Evolutionary conservation across 306 rosid species (phyloP), one percentile per base, ranked within the genome.

Genomic region (Acmispon strigosus): DNA sequence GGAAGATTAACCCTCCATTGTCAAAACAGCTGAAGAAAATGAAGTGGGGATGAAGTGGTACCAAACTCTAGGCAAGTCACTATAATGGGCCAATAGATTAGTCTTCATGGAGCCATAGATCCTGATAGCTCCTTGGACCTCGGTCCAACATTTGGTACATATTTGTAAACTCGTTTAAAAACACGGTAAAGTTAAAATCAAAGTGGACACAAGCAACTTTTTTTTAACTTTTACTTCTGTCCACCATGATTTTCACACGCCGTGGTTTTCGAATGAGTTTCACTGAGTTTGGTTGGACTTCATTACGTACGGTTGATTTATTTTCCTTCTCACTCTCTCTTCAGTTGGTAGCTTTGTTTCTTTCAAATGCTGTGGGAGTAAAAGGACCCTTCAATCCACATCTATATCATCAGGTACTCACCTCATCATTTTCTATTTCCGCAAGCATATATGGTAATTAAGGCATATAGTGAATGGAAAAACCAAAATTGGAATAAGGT

Each of bases 1-100:
- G 80, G 83, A 73, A 83, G 75, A 70, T 79, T 81, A 78, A 75
- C 79, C 66, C 66, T 83, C 75, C 18, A 37, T 57, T 75, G 56
- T 11, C 2, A 67, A 62, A 20, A 73, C 37, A 75, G 45, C 39
- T 29, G 16, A 70, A 70, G 79, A 42, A 62, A 68, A 62, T 45
- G 65, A 70, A 75, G 50, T 42, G 34, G 8, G 18, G 47, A n/a
- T 10, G 79, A 24, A 66, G 55, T 66, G 70, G 14, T 59, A 83
- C 84, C 86, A 75, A 83, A 79, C 86, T 70, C 58, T 60, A 11
- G 39, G 22, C 16, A 59, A 59, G 58, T 79, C 75, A 58, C 4
- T 20, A 18, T 70, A 44, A 57, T 75, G 81, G 83, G 53, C 78
- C 66, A 68, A 68, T 9, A 8, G 10, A 24, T 39, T n/a, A 27